Evolutionary conservation across 805 yeast species (phyloP), one percentile per base, ranked within the genome.

Genomic region (Pichia sporocuriosa): DNA sequence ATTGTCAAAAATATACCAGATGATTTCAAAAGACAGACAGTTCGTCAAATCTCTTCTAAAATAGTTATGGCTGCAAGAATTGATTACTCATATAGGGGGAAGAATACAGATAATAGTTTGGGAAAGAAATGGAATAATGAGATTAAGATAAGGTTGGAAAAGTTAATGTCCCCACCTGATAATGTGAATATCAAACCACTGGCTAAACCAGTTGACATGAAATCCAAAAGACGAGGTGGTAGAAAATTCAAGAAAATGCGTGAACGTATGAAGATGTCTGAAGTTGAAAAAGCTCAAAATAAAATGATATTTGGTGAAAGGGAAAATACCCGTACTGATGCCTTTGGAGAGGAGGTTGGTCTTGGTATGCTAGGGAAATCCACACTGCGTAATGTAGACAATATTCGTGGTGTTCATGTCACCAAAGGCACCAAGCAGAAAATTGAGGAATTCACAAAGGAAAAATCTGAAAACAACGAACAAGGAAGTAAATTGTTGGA

Each of bases 221-320:
- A 79, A 37, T 79, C 90, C 4, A 85, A 86, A 62, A 84, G 81
- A 51, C 69, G 98, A 52, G 97, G 94, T 2, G 98, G 98, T 1
- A 68, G 79, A 49, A 66, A 90, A 42, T 72, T 83, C 51, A 69
- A 95, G 38, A 88, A 87, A 60, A 73, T 77, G 66, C 87, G 85
- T 59, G 84, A 87, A 56, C 79, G 84, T 55, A 80, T 82, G 62
- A 81, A 80, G 53, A 72, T 84, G 71, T 81, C 95, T 0, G 95
- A 88, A 41, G 58, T 84, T 33, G 79, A 88, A 27, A 81, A 78
- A 49, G 83, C 95, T 3, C 95, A 86, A 54, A 88, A 90, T 57
- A 75, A 84, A 54, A 72, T 89, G 76, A 82, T 72, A 32, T 89
- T 90, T 63, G 96, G 95, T 6, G 73, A 79, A 51, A 68, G 71